Evolutionary conservation across 345 rosid genomes (phyloP).

Genomic region (Eucalyptus albens): DNA sequence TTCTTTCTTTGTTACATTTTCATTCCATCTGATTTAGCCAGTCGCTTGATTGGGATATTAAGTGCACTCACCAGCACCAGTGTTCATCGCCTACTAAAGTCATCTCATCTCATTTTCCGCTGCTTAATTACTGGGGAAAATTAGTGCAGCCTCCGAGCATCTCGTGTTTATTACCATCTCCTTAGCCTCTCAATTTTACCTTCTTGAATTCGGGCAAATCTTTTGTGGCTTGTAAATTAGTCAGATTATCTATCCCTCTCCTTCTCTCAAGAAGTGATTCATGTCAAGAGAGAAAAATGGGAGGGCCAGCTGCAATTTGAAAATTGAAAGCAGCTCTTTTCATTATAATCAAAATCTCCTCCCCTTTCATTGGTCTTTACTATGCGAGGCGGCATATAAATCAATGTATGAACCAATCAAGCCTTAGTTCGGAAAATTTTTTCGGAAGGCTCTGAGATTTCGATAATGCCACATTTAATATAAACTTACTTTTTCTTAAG

Average conservation of each 20-base stretch:
- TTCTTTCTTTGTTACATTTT: not conserved
- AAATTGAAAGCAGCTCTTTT: not conserved
- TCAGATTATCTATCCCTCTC: not conserved
- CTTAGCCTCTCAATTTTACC: not conserved
- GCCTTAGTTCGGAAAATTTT: not conserved
- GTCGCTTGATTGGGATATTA: not conserved
- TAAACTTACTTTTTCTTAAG: not conserved
- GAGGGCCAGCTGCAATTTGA: not conserved
- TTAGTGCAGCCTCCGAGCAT: not conserved
- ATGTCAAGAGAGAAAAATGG: not conserved
- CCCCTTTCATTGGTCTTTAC: not conserved
- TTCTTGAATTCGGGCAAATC: not conserved
- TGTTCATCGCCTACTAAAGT: not conserved
- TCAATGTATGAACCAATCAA: not conserved
- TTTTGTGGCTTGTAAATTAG: not conserved
- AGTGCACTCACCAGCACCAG: not conserved
- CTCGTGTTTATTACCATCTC: not conserved
- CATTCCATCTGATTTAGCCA: not conserved
- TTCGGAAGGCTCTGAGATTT: not conserved
- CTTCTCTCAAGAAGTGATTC: not conserved
- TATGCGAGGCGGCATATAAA: not conserved
- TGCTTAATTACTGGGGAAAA: not conserved
- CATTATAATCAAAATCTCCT: not conserved
- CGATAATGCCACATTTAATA: not conserved
- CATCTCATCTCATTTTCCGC: not conserved